Base-by-base conservation (phyloP, 2,329 filamentous ascomycete species). In the Lecanicillium sp. region DNA sequence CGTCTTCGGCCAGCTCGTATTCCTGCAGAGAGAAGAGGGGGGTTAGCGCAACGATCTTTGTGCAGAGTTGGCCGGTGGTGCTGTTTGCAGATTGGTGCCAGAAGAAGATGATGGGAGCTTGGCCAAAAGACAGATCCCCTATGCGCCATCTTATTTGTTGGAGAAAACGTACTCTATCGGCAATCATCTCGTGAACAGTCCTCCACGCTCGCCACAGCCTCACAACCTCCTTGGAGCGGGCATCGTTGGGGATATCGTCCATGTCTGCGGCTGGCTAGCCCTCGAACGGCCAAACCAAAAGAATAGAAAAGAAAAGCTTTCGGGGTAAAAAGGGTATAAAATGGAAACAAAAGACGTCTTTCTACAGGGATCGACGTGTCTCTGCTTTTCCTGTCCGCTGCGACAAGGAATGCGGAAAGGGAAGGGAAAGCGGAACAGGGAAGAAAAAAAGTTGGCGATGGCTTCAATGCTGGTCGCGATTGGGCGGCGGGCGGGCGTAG, bases 181-280 rank as follows among this genome's bases (percentile, higher is more conserved):
- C 72, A 52, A 92, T 83, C 90, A 98, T 94, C 72, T 98, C 87
- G 63, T 94, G 87, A 35, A 88, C 81, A 8, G 92, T 98, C 64
- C 81, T 80, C 79, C 87, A 94, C 53, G 89, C 87, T 62, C 90
- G 85, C 90, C 92, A 98, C 51, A 96, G 78, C 58, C 85, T 80
- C 54, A 74, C 67, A 35, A 72, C 61, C 61, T 69, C 66, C 58
- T 72, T 72, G 49, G 66, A 61, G 59, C 69, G 71, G 47, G 65
- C 65, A 32, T 70, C 62, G 41, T 70, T 69, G 38, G 68, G 63
- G 57, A 69, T 62, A 32, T 56, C 55, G 48, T 65, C 61, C 64
- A 67, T 66, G 22, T 11, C 22, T 15, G 39, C 28, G 28, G 14
- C 17, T 14, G 20, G 20, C 10, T 25, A 25, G 11, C 22, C 11